These are phyloP conservation scores for Chlorophyllum brunneum DNA, from an alignment of 768 basidiomycete species.

Conservation along the genomic window DNA sequence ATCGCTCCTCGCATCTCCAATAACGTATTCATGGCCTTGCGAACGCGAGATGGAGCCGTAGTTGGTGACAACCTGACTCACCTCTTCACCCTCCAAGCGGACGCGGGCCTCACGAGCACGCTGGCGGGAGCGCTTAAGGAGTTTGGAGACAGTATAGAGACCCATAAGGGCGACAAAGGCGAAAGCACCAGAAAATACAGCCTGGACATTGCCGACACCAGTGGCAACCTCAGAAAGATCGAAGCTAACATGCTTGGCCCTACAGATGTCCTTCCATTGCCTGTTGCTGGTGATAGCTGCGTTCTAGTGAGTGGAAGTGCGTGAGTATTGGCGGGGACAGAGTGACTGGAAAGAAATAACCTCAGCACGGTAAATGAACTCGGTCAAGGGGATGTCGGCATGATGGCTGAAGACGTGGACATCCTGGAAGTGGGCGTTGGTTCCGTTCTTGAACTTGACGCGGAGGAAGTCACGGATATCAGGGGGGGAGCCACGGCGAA, in stretches of 20 bases:
- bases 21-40: constrained; percentile 11
- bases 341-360: constrained; percentile 31
- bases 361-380: constrained; percentile 82
- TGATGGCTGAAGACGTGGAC: constrained; percentile 73
- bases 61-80: constrained; percentile 37
- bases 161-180: constrained; percentile 35
- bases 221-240: constrained; percentile 23
- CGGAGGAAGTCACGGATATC: constrained; percentile 80
- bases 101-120: constrained; percentile 33
- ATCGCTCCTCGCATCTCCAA: constrained; percentile 16
- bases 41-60: constrained; percentile 33
- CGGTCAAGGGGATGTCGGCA: constrained; percentile 75
- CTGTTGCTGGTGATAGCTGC: constrained; percentile 53
- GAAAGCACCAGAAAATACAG: constrained; percentile 32
- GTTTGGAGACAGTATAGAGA: constrained; percentile 32
- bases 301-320: constrained; percentile 29
- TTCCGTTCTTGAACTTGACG: constrained; percentile 85
- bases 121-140: constrained; percentile 36
- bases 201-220: constrained; percentile 22
- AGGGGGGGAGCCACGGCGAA: constrained; percentile 70
- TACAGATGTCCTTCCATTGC: constrained; percentile 49
- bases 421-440: constrained; percentile 55
- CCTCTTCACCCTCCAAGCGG: constrained; percentile 45
- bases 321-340: background rate
- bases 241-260: constrained; percentile 21